Percentiles rank a stretch among this genome's conserved stretches.
Conservation (phyloP, 257 asterid genomes). For the Craterostigma plantagineum region DNA sequence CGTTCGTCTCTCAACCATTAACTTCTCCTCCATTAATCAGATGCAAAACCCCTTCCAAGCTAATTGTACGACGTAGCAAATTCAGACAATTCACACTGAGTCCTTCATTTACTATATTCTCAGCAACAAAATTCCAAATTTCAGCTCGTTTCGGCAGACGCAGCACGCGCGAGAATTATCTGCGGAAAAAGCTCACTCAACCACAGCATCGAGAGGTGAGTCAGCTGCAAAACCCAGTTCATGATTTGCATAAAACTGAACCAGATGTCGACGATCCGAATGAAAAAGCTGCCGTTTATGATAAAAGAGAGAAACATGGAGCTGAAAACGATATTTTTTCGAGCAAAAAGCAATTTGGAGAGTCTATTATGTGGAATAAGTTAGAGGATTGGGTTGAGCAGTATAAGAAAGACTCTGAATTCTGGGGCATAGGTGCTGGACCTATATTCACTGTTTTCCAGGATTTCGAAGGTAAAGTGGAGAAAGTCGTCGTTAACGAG, state of each 20-base stretch:
- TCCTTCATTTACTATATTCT: conserved; percentile 12
- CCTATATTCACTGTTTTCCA: conserved; percentile 49
- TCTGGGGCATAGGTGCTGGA: conserved; percentile 77
- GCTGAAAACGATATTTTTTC: conserved; percentile 17
- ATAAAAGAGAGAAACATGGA: conserved; percentile 9
- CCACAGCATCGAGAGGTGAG: conserved; percentile 10
- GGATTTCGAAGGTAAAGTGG: conserved; percentile 47
- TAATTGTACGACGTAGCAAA: conserved; percentile 9
- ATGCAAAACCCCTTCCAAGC: conserved; percentile 21
- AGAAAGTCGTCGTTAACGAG: conserved; percentile 58
- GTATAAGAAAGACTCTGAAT: conserved; percentile 51
- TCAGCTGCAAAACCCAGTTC: conserved; percentile 42
- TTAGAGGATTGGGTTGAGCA: conserved; percentile 78
- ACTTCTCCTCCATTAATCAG: conserved; percentile 14
- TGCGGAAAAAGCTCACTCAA: background rate
- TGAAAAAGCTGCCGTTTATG: conserved; percentile 29
- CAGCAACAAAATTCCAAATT: conserved; percentile 20
- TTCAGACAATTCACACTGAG: conserved; percentile 12
- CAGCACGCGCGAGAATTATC: background rate
- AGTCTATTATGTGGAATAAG: conserved; percentile 42
- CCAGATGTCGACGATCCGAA: conserved; percentile 13
- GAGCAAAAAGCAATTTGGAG: conserved; percentile 23
- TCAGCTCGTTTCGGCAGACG: conserved; percentile 22
- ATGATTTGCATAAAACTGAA: too few relatives aligned
- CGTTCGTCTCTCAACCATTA: conserved; percentile 12